Base-by-base conservation (phyloP, 805 yeast genomes). In the Saccharomyces kudriavzevii region DNA sequence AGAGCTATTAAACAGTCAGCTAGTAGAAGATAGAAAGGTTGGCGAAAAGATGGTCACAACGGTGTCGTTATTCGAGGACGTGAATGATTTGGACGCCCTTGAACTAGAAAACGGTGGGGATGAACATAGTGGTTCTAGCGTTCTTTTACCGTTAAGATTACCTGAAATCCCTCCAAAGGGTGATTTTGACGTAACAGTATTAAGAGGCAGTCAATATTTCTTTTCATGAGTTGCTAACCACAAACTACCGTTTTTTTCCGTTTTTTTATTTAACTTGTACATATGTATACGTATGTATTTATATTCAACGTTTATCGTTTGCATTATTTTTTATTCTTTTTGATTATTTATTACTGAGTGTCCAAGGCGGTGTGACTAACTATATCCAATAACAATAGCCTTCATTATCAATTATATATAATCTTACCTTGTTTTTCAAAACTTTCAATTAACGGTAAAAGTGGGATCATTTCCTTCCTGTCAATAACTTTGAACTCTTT, bases 391-490 rank as follows among this genome's bases (percentile, higher is more conserved):
- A 8, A 17, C 31, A 54, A 17, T 30, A 13, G 35, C 14, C 17
- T 40, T 25, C 24, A 31, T 24, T 29, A 45, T 27, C 14, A 20
- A 45, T 31, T 24, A 52, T 58, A 70, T 13, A 74, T 75, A 52
- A 91, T 86, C 67, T 89, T 91, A 0, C 97, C 97, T 70, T 92
- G 97, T 30, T 75, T 75, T 70, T 89, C 96, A 56, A 94, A 77
- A 61, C 78, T 82, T 57, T 84, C 90, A 49, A 95, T 87, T 69
- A 94, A 74, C 4, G 87, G 84, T 47, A 76, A 70, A 57, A 94
- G 72, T 0, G 99, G 98, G 52, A 77, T 86, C 69, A 90, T 72
- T 58, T 94, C 99, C 52, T 77, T 75, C 51, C 82, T 74, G 55
- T 90, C 98, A 35, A 94, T 76, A 58, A 94, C 77, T 51, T 81